Conservation (phyloP, 1,139 yeast species). For the Geotrichum bryndzae region DNA sequence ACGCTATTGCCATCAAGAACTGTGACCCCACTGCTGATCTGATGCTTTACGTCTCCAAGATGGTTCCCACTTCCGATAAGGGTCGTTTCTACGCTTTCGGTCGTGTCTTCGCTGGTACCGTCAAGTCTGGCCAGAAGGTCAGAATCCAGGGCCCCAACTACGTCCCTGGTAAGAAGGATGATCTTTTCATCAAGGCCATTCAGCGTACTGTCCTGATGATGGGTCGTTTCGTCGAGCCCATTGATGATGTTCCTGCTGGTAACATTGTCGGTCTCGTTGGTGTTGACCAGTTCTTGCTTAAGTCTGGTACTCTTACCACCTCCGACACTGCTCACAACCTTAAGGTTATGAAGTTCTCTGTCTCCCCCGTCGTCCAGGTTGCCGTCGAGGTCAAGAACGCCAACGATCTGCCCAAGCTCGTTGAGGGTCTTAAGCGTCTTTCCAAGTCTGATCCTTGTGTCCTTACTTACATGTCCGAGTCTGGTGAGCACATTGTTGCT, state of each 20-base stretch:
- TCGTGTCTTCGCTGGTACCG: conserved; percentile 99
- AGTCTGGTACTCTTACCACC: conserved; percentile 99
- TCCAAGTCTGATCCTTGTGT: conserved; percentile 99
- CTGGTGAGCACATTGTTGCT: conserved; percentile 99
- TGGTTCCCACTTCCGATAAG: conserved; percentile 99
- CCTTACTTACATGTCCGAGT: conserved; percentile 74
- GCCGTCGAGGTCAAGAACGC: conserved; percentile 99
- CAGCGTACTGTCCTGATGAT: conserved; percentile 99
- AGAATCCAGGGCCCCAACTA: conserved; percentile 99
- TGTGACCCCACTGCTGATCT: conserved; percentile 98
- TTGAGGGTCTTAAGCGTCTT: conserved; percentile 99
- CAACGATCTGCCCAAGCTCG: conserved; percentile 97
- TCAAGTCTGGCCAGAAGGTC: conserved; percentile 97
- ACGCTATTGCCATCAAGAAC: conserved; percentile 88
- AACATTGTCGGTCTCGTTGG: conserved; percentile 99
- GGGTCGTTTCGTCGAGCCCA: conserved; percentile 98
- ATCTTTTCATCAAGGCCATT: conserved; percentile 91
- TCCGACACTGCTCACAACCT: conserved; percentile 96
- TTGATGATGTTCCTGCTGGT: conserved; percentile 99
- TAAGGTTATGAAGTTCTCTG: conserved; percentile 99
- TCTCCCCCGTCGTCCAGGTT: conserved; percentile 98
- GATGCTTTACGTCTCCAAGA: conserved; percentile 99
- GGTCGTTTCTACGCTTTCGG: conserved; percentile 99
- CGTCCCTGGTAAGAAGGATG: conserved; percentile 97
- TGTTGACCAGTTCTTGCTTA: conserved; percentile 98